phyloP scores from a whole-genome alignment of 2,329 filamentous ascomycete genomes.

The Aureobasidium subglaciale region DNA sequence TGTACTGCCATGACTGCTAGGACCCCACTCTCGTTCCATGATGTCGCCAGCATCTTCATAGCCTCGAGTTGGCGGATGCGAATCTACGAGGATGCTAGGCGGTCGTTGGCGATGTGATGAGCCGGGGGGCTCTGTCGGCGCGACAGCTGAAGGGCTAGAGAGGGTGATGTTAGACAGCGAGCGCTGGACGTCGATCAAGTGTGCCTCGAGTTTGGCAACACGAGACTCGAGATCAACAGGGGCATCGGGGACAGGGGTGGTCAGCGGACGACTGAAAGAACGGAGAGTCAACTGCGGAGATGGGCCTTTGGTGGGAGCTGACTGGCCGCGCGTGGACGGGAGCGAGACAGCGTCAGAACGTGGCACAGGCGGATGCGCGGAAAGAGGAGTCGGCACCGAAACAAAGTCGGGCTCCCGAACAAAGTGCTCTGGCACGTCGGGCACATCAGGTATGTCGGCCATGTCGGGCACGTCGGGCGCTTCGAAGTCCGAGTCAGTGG shows the following conservation, averaged over 20 bases:
- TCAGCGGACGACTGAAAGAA: constrained; percentile 4
- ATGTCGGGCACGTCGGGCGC: neutral
- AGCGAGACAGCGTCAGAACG: neutral
- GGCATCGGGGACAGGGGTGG: constrained; percentile 17
- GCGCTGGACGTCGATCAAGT: constrained; percentile 27
- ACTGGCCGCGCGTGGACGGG: neutral
- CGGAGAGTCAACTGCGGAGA: neutral
- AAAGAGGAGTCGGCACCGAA: neutral
- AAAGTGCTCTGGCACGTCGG: neutral
- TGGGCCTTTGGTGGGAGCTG: neutral
- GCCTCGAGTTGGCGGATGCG: constrained; percentile 21
- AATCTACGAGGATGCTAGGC: constrained; percentile 30
- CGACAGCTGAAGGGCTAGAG: constrained; percentile 20
- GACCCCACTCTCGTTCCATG: constrained; percentile 11
- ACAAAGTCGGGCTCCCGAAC: neutral
- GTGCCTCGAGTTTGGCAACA: constrained; percentile 29
- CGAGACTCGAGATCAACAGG: constrained; percentile 29
- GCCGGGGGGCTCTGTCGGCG: constrained; percentile 15
- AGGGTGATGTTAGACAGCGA: constrained; percentile 27
- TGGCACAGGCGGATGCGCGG: neutral
- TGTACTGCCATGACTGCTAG: neutral
- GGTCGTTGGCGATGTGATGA: constrained; percentile 21
- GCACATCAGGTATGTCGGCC: neutral
- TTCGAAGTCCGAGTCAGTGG: neutral
- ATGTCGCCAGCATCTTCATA: constrained; percentile 15